Percentiles rank a stretch among this genome's conserved stretches.
Evolutionary conservation across 768 basidiomycete genomes (phyloP).

Genomic region (Russula brevipes): DNA sequence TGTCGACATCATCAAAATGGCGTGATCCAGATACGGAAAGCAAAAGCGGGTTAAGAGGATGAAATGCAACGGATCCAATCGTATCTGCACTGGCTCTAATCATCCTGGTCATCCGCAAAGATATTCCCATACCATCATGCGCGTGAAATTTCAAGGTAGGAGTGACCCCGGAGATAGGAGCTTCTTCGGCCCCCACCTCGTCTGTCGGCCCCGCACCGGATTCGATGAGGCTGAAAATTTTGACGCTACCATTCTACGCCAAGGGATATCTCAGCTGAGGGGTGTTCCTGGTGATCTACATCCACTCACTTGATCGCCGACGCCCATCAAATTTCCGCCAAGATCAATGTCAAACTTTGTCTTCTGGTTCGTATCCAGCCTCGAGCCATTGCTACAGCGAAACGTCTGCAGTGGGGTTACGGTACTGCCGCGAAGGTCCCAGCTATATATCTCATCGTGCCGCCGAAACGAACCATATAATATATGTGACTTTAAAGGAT

Average conservation of each 20-base stretch:
- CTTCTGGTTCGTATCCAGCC: conserved; percentile 61
- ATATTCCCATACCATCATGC: conserved; percentile 46
- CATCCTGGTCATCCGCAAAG: not conserved
- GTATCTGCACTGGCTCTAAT: conserved; percentile 45
- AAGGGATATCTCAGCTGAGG: not conserved
- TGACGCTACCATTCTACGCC: conserved; percentile 52
- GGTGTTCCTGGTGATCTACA: not conserved
- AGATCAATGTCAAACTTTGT: conserved; percentile 72
- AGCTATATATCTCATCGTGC: conserved; percentile 56
- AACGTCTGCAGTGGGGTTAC: conserved; percentile 39
- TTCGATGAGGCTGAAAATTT: conserved; percentile 44
- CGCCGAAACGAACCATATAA: conserved; percentile 79
- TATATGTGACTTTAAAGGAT: conserved; percentile 62
- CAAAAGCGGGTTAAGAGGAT: conserved; percentile 55
- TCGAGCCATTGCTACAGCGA: conserved; percentile 15
- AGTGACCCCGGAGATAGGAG: not conserved
- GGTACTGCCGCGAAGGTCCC: conserved; percentile 69
- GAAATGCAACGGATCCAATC: conserved; percentile 67
- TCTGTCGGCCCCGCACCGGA: conserved; percentile 4
- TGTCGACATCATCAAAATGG: conserved; percentile 43
- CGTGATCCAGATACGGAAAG: conserved; percentile 74
- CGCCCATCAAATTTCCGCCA: conserved; percentile 55
- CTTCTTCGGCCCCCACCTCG: conserved; percentile 6
- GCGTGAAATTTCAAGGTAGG: conserved; percentile 44
- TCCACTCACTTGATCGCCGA: conserved; percentile 61